A percentile compares a stretch with the other conserved stretches of the same genome.
phyloP scores from a whole-genome alignment of 2,329 filamentous ascomycete species.

The Paecilomyces formosus region DNA sequence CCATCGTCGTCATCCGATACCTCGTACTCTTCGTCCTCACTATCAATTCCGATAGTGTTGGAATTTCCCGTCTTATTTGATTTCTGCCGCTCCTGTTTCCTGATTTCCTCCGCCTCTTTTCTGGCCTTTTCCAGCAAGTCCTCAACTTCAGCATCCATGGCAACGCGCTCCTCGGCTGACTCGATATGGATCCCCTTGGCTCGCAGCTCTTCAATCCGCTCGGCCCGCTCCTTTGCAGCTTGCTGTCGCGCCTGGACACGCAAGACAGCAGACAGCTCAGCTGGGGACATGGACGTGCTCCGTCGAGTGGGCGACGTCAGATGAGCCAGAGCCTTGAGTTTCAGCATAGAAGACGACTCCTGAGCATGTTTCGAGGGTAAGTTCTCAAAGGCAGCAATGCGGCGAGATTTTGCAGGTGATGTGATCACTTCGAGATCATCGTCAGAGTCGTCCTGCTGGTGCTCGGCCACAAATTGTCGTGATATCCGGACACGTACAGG shows the following conservation, averaged over 20 bases:
- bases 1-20: conserved; percentile 21
- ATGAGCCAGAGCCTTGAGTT: conserved; percentile 67
- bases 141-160: conserved; percentile 75
- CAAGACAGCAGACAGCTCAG: conserved; percentile 62
- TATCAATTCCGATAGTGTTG: conserved; percentile 50
- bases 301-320: conserved; percentile 52
- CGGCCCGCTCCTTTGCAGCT: conserved; percentile 67
- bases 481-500: conserved; percentile 34
- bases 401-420: conserved; percentile 31
- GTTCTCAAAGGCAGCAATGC: conserved; percentile 61
- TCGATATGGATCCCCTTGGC: conserved; percentile 75
- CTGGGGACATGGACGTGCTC: conserved; percentile 55
- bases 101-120: conserved; percentile 70
- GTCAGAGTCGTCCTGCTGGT: conserved; percentile 38
- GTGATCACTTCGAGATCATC: conserved; percentile 58
- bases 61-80: conserved; percentile 56
- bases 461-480: conserved; percentile 26
- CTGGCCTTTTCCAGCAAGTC: conserved; percentile 80
- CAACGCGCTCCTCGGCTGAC: conserved; percentile 78
- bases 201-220: conserved; percentile 67
- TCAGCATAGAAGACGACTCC: conserved; percentile 54
- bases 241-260: conserved; percentile 70
- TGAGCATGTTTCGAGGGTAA: conserved; percentile 56
- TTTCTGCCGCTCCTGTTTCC: conserved; percentile 61
- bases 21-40: conserved; percentile 35